phyloP scores from a whole-genome alignment of 805 yeast species.

The Starmerella floricola region DNA sequence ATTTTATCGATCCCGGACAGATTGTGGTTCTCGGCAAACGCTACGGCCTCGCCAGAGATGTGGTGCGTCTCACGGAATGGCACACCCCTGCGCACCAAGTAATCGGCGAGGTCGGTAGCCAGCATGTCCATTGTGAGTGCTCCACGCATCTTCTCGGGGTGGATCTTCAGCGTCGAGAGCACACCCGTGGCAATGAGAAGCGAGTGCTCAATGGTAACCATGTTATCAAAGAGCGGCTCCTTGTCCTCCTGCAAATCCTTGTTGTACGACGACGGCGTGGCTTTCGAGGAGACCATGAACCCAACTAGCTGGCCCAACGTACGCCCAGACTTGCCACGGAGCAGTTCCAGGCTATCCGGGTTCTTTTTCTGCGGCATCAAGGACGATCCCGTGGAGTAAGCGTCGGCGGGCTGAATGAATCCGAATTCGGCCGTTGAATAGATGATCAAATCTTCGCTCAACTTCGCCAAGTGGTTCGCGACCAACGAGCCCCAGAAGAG shows the following conservation, averaged over 20 bases:
- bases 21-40: conserved; percentile 67
- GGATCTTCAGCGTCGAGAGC: conserved; percentile 67
- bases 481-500: conserved; percentile 91
- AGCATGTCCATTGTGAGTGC: conserved; percentile 98
- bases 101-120: conserved; percentile 97
- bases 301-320: conserved; percentile 93
- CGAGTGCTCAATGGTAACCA: conserved; percentile 87
- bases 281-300: conserved; percentile 88
- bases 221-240: conserved; percentile 90
- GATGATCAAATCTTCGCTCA: conserved; percentile 87
- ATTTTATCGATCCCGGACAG: conserved; percentile 79
- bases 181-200: conserved; percentile 93
- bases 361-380: conserved; percentile 99
- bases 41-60: conserved; percentile 95
- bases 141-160: conserved; percentile 62
- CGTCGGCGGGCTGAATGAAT: conserved; percentile 84
- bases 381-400: conserved; percentile 96
- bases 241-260: conserved; percentile 99
- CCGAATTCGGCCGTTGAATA: conserved; percentile 98
- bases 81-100: conserved; percentile 92
- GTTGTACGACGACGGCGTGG: conserved; percentile 96
- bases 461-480: conserved; percentile 90
- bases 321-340: conserved; percentile 95
- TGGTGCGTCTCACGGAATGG: conserved; percentile 99
- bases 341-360: conserved; percentile 88